Base-by-base conservation (phyloP, 2,329 filamentous ascomycete genomes). In the Aureobasidium namibiae region DNA sequence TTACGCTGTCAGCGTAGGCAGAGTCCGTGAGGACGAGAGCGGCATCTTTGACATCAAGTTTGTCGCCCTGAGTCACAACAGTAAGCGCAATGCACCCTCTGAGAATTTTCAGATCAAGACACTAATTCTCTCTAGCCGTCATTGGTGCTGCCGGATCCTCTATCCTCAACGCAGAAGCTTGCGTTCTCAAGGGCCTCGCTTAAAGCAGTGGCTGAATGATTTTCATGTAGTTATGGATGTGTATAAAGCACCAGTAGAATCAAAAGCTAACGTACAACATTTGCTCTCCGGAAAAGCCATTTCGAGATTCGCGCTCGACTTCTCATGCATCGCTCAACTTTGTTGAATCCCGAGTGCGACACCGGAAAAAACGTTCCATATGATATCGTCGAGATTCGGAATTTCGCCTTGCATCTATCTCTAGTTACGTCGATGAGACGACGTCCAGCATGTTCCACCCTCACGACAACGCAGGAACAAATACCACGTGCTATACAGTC, bases 141-240 rank as follows among this genome's bases (percentile, higher is more conserved):
- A 92, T 99, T 71, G 92, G 92, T 65, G 94, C 94, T 33, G 92
- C 92, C n/a, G 94, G 94, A 11, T 95, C 90, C 1, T 95, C 90
- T 33, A 96, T 97, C 74, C 75, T 97, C 67, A 97, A 97, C 69
- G 91, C 92, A 29, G 92, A 96, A 74, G 90, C 91, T 29, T 90
- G 91, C 24, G 86, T 96, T 11, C 82, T 96, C 65, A 95, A 95
- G 78, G 92, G 92, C 31, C 44, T 60, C 9, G 62, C 60, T 16
- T 63, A 61, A 50, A 38, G 33, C 18, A 56, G 24, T 31, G 14
- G 14, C 8, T 14, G n/a, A n/a, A 46, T 38, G 16, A 9, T 41
- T 36, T 16, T 50, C 26, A 50, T 59, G 49, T 53, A 53, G 24
- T 53, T 53, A 53, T 53, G 49, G 34, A 52, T 52, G 45, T 38